Percentiles rank a stretch among this genome's conserved stretches.
phyloP scores from a whole-genome alignment of 2,329 filamentous ascomycete species.

The Penicillium sp. region DNA sequence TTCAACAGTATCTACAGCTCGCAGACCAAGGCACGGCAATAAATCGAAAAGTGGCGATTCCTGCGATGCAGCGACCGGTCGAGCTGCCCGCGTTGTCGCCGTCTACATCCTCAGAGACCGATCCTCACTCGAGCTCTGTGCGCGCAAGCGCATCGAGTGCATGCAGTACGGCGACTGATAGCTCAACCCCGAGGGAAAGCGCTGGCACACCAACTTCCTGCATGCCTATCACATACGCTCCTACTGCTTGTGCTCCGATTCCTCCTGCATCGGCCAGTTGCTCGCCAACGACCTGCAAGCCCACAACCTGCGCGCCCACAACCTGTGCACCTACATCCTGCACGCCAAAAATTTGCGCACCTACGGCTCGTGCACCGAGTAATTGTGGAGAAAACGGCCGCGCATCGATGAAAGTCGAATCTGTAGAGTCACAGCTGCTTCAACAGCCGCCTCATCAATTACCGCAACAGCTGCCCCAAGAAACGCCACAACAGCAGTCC shows the following conservation, averaged over 20 bases:
- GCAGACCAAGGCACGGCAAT: slow-evolving; percentile 20
- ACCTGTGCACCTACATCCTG: not conserved
- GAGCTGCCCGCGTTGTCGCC: not conserved
- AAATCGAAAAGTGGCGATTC: slow-evolving; percentile 38
- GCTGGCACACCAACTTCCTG: not conserved
- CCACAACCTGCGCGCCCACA: not conserved
- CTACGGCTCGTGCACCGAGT: not conserved
- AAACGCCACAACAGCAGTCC: not conserved
- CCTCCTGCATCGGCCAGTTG: not conserved
- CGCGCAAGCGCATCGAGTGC: not conserved
- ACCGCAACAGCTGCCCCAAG: not conserved
- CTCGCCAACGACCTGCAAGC: not conserved
- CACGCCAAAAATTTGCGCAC: not conserved
- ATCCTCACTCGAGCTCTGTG: not conserved
- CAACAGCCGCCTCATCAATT: not conserved
- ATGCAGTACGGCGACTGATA: not conserved
- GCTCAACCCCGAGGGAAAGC: not conserved
- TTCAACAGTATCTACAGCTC: slow-evolving; percentile 32
- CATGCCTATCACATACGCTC: not conserved
- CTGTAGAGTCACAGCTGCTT: not conserved
- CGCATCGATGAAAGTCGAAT: not conserved
- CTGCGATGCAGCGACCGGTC: slow-evolving; percentile 25
- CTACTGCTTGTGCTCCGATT: not conserved
- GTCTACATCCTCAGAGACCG: not conserved
- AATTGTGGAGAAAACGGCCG: not conserved